A percentile compares a stretch with the other conserved stretches of the same genome.
phyloP scores from a whole-genome alignment of 2,329 filamentous ascomycete genomes.

The Lasiodiplodia sp. region DNA sequence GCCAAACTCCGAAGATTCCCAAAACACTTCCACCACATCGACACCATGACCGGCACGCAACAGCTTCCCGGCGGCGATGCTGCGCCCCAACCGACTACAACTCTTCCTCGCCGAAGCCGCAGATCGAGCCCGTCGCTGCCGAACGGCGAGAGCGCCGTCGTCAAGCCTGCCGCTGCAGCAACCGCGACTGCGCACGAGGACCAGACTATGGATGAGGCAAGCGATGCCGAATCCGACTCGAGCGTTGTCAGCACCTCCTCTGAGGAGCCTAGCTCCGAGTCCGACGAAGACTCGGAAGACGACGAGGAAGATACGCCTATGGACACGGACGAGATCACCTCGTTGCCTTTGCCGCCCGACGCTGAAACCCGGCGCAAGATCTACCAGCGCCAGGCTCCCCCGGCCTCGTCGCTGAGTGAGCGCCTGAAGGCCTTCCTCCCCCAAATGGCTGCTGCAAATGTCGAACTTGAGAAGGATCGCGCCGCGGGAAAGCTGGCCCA shows the following conservation, averaged over 20 bases:
- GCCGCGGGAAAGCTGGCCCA: constrained; percentile 47
- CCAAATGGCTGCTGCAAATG: constrained; percentile 52
- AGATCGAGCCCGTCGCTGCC: constrained; percentile 6
- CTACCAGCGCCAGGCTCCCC: constrained; percentile 23
- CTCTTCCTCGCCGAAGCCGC: constrained; percentile 17
- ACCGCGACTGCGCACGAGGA: constrained; percentile 1
- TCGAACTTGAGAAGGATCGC: constrained; percentile 50
- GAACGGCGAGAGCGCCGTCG: background rate
- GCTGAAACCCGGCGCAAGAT: constrained; percentile 5
- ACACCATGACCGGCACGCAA: constrained; percentile 17
- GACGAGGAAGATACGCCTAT: constrained; percentile 33
- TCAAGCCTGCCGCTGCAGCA: background rate
- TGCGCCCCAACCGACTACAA: background rate
- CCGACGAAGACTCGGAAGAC: constrained; percentile 36
- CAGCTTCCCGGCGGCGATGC: background rate
- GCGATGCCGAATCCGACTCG: constrained; percentile 19
- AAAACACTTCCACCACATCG: background rate
- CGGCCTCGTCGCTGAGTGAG: constrained; percentile 7
- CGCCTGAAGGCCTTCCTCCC: constrained; percentile 53
- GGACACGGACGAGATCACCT: constrained; percentile 14
- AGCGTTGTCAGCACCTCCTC: constrained; percentile 39
- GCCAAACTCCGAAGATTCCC: background rate
- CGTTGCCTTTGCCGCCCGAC: constrained; percentile 18
- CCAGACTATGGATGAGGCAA: constrained; percentile 5
- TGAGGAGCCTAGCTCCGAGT: constrained; percentile 47